Conservation (phyloP, 2,329 filamentous ascomycete genomes). For the Colletotrichum spaethianum region DNA sequence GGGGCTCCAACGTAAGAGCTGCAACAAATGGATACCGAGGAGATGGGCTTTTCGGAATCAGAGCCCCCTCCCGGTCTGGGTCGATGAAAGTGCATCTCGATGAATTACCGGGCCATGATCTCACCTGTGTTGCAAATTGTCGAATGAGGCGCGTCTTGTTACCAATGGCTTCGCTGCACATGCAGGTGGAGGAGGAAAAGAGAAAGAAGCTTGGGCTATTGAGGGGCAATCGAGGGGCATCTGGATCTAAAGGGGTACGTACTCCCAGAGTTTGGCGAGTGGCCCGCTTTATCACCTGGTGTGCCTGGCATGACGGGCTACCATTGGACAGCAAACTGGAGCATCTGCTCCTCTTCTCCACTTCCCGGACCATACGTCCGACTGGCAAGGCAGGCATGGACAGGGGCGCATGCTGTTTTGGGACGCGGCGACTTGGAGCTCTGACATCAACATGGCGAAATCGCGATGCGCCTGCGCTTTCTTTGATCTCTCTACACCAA, state of each 20-base stretch:
- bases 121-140: slow-evolving; percentile 19
- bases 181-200: neutral
- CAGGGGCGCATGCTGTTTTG: slow-evolving; percentile 10
- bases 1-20: neutral
- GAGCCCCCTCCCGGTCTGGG: neutral
- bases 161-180: neutral
- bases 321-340: neutral
- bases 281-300: slow-evolving; percentile 1
- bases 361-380: slow-evolving; percentile 35
- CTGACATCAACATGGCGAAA: slow-evolving; percentile 43
- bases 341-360: slow-evolving; percentile 14
- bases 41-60: neutral
- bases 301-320: neutral
- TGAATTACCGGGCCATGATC: slow-evolving; percentile 36
- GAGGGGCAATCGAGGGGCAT: slow-evolving; percentile 31
- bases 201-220: slow-evolving; percentile 31
- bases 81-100: slow-evolving; percentile 9
- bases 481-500: slow-evolving; percentile 7
- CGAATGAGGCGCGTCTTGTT: slow-evolving; percentile 30
- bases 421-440: slow-evolving; percentile 30
- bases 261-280: neutral
- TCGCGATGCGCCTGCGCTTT: slow-evolving; percentile 23
- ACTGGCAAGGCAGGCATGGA: neutral
- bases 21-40: neutral
- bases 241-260: slow-evolving; percentile 7